phyloP scores from a whole-genome alignment of 2,329 filamentous ascomycete species.

The Stemphylium vesicarium region DNA sequence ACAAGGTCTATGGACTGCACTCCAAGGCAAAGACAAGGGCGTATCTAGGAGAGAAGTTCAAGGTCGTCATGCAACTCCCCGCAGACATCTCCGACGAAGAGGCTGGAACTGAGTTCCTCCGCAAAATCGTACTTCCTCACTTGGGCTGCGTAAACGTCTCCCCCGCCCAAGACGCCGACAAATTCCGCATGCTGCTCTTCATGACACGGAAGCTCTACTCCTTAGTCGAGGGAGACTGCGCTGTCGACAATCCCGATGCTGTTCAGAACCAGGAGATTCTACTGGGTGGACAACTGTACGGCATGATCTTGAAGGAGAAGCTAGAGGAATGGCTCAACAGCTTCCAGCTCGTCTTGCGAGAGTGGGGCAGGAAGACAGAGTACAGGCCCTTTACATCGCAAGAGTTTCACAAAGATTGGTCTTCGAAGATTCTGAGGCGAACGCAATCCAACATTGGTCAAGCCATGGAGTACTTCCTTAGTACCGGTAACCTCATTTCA shows the following conservation, averaged over 20 bases:
- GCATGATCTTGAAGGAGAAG: conserved; percentile 93
- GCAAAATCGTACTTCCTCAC: conserved; percentile 89
- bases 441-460: conserved; percentile 89
- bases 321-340: conserved; percentile 88
- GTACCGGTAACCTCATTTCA: conserved; percentile 91
- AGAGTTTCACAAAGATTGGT: conserved; percentile 79
- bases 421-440: conserved; percentile 75
- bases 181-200: conserved; percentile 91
- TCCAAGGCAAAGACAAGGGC: conserved; percentile 80
- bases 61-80: conserved; percentile 82
- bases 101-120: conserved; percentile 87
- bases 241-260: conserved; percentile 94
- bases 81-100: conserved; percentile 87
- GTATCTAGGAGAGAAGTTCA: conserved; percentile 90
- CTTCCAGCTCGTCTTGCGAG: conserved; percentile 59
- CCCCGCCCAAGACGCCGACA: conserved; percentile 83
- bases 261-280: conserved; percentile 96
- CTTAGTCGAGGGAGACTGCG: conserved; percentile 88
- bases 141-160: conserved; percentile 85
- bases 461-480: conserved; percentile 91
- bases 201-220: conserved; percentile 97
- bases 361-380: conserved; percentile 61
- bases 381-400: conserved; percentile 72
- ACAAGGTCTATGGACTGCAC: conserved; percentile 88
- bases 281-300: conserved; percentile 90